Conservation (phyloP, 768 basidiomycete species). For the Lactarius vividus region DNA sequence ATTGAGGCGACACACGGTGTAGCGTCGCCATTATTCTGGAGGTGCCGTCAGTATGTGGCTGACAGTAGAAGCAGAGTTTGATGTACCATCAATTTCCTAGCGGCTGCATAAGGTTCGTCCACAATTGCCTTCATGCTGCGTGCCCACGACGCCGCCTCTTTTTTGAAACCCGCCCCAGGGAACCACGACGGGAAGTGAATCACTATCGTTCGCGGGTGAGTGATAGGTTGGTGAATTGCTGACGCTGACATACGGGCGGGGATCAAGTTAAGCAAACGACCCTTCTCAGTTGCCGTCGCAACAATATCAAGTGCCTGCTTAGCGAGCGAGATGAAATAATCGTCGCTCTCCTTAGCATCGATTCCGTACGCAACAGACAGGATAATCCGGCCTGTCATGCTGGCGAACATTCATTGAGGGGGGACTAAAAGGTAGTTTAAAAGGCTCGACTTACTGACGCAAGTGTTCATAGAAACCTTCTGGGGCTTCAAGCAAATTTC, state of each 20-base stretch:
- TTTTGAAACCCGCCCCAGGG: conserved; percentile 32
- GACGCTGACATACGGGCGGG: conserved; percentile 31
- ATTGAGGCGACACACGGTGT: not conserved
- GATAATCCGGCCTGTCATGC: conserved; percentile 42
- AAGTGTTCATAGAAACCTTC: conserved; percentile 39
- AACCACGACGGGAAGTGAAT: conserved; percentile 32
- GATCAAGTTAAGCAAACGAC: conserved; percentile 44
- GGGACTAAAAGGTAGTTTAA: not conserved
- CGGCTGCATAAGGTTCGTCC: conserved; percentile 29
- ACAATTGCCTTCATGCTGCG: conserved; percentile 30
- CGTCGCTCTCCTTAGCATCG: conserved; percentile 38
- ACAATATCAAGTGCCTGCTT: conserved; percentile 1
- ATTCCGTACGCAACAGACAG: conserved; percentile 49
- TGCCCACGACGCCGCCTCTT: conserved; percentile 25
- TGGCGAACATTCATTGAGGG: conserved; percentile 26
- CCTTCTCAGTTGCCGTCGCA: conserved; percentile 35
- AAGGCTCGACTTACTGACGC: conserved; percentile 37
- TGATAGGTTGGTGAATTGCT: conserved; percentile 1
- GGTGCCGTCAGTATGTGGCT: not conserved
- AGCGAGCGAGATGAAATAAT: conserved; percentile 38
- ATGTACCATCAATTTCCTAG: conserved; percentile 29
- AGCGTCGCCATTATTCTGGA: not conserved
- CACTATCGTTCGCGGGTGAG: conserved; percentile 18
- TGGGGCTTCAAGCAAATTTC: conserved; percentile 36
- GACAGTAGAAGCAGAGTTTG: not conserved